phyloP scores from a whole-genome alignment of 352 stramenopile species.

The Blastocystis sp. region DNA sequence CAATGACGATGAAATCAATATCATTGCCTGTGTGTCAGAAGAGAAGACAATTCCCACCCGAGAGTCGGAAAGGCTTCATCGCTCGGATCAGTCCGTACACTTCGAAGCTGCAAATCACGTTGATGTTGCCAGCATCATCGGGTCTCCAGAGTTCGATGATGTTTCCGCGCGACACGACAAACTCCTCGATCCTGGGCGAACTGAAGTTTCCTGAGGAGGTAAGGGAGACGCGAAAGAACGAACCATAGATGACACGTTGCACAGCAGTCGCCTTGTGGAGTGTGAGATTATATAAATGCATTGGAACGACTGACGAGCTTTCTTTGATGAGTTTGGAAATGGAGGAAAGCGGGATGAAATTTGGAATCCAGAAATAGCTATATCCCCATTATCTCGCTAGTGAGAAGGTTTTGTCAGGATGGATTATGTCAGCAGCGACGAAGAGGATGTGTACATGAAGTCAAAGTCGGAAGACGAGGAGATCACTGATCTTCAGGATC shows the following conservation, averaged over 20 bases:
- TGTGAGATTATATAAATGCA: slow-evolving; percentile 55
- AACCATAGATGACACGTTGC: slow-evolving; percentile 48
- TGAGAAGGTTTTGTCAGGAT: neutral
- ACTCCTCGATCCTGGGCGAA: slow-evolving; percentile 77
- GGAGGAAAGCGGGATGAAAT: too few relatives aligned
- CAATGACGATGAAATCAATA: slow-evolving; percentile 84
- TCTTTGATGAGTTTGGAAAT: neutral
- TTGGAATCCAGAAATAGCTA: too few relatives aligned
- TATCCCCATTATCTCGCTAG: neutral
- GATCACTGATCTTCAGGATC: slow-evolving; percentile 1
- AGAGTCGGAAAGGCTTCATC: slow-evolving; percentile 75
- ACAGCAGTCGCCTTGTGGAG: slow-evolving; percentile 49
- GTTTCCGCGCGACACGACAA: slow-evolving; percentile 81
- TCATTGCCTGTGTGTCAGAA: slow-evolving; percentile 58
- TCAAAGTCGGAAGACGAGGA: neutral
- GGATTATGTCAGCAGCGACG: neutral
- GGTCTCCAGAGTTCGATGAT: slow-evolving; percentile 76
- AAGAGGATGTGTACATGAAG: slow-evolving; percentile 28
- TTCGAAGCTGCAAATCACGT: slow-evolving; percentile 71
- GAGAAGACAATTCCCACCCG: slow-evolving; percentile 59
- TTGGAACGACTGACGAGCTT: neutral
- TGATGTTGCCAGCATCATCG: slow-evolving; percentile 65
- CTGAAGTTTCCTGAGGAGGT: slow-evolving; percentile 73
- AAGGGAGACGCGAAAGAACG: neutral
- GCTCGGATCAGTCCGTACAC: slow-evolving; percentile 80